Conservation (phyloP, 192 early-diverging fungal species). For the Coemansia sp. region DNA sequence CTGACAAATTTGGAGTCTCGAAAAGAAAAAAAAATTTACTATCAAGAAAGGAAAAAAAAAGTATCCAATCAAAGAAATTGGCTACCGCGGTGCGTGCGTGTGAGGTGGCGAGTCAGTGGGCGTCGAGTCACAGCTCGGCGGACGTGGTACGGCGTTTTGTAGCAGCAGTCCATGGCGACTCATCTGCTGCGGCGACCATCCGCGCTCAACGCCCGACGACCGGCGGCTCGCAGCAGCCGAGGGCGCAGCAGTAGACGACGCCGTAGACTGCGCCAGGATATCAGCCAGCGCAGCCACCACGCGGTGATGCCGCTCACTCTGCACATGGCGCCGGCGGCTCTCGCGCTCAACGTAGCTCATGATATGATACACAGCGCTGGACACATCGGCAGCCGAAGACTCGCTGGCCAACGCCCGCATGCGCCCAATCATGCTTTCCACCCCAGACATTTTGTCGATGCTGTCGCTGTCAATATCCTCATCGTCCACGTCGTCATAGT, state of each 20-base stretch:
- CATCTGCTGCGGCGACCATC: conserved; percentile 17
- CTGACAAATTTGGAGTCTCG: no score
- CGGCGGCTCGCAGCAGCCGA: conserved; percentile 35
- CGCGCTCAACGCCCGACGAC: conserved; percentile 24
- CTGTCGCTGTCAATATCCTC: background rate
- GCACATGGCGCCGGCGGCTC: conserved; percentile 44
- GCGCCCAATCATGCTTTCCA: conserved; percentile 31
- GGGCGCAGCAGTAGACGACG: conserved; percentile 24
- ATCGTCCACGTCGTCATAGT: conserved; percentile 1
- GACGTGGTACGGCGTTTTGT: background rate
- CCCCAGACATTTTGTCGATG: background rate
- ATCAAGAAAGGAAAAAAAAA: no score
- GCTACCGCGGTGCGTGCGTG: background rate
- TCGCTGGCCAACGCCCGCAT: conserved; percentile 35
- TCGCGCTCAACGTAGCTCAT: conserved; percentile 52
- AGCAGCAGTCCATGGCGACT: background rate
- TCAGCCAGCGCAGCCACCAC: conserved; percentile 47
- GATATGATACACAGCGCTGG: conserved; percentile 38
- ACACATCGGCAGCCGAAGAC: conserved; percentile 31
- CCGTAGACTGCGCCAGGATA: conserved; percentile 33
- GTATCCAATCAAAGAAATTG: background rate
- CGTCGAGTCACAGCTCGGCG: conserved; percentile 17
- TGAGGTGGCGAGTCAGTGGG: conserved; percentile 18
- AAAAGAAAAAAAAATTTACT: conserved; percentile 1
- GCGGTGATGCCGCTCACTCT: conserved; percentile 50